These are phyloP conservation scores for Clonostachys rosea DNA, from an alignment of 2,329 filamentous ascomycete genomes.

Conservation along the genomic window DNA sequence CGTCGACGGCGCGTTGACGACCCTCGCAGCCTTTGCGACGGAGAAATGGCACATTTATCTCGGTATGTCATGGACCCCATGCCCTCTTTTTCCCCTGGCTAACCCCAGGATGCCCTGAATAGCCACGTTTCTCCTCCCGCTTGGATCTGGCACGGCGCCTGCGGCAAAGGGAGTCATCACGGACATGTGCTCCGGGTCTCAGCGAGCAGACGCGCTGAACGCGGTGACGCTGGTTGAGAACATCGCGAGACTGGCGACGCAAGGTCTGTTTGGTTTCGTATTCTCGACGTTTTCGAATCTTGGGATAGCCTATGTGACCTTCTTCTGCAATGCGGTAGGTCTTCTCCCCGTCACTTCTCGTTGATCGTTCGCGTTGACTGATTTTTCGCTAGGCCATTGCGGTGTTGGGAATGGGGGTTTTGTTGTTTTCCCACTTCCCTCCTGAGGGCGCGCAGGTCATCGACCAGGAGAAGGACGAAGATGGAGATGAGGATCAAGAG, in stretches of 20 bases:
- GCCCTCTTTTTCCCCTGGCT: neutral
- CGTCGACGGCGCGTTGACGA: constrained; percentile 60
- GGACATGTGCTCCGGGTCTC: constrained; percentile 59
- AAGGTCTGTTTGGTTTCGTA: constrained; percentile 61
- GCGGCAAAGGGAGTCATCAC: constrained; percentile 71
- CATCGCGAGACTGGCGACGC: constrained; percentile 58
- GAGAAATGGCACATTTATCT: constrained; percentile 66
- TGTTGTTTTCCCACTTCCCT: constrained; percentile 36
- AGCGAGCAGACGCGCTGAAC: constrained; percentile 62
- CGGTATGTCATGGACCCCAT: constrained; percentile 21
- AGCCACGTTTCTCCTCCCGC: constrained; percentile 60
- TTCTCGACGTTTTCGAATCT: constrained; percentile 59
- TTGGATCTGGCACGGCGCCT: constrained; percentile 64
- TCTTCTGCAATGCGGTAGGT: constrained; percentile 61
- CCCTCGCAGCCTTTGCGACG: constrained; percentile 56
- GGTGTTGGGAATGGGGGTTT: constrained; percentile 31
- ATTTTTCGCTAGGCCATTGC: constrained; percentile 38
- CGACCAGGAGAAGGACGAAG: constrained; percentile 9
- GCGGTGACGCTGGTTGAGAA: constrained; percentile 69
- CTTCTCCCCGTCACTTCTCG: neutral
- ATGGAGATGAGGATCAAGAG: constrained; percentile 6
- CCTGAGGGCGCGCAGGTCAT: constrained; percentile 27
- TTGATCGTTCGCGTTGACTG: too few species aligned
- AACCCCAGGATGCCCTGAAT: neutral
- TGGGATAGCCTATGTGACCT: constrained; percentile 57